Base-by-base conservation (phyloP, 345 rosid genomes). In the Raphanus sativus region DNA sequence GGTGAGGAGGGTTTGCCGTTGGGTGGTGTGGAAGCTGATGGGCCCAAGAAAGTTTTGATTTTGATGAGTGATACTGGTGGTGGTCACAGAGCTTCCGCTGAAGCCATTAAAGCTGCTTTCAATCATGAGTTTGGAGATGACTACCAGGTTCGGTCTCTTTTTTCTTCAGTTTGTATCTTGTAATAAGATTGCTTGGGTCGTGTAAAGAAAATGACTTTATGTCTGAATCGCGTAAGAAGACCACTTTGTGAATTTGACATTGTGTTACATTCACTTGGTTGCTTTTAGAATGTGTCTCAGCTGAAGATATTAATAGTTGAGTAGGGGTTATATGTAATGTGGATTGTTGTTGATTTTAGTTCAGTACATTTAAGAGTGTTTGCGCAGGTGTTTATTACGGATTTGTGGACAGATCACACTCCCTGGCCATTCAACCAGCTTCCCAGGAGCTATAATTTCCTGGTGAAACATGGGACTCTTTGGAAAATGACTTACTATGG, bases 1-100 rank as follows among this genome's bases (percentile, higher is more conserved):
- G 84, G 76, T 52, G 87, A 74, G 0, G 94, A 91, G 74, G 92
- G 89, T 3, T 78, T 77, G 85, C 86, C 87, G 48, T 81, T 84
- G 80, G 87, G 84, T 77, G 82, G 80, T 1, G 86, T 80, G 1
- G 92, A 38, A 84, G 70, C 75, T 33, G 87, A 81, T 75, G 50
- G 75, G 42, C 92, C 93, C 0, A 96, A 91, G 77, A 96, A 86
- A 71, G 95, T 96, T 71, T 75, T 96, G 83, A 93, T 96, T 83
- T 84, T 96, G 89, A 96, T 96, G 99, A 96, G 97, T 74, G 99
- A 96, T 67, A 96, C 99, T 11, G 99, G 99, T 21, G 98, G 99
- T 6, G 99, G 98, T 48, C 99, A 96, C 56, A 71, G 97, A 80
- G 97, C 99, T 69, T 93, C 99, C 3, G 98, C 99, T 1, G 99